Base-by-base conservation (phyloP, 2,329 filamentous ascomycete genomes). In the Chalara sp. region DNA sequence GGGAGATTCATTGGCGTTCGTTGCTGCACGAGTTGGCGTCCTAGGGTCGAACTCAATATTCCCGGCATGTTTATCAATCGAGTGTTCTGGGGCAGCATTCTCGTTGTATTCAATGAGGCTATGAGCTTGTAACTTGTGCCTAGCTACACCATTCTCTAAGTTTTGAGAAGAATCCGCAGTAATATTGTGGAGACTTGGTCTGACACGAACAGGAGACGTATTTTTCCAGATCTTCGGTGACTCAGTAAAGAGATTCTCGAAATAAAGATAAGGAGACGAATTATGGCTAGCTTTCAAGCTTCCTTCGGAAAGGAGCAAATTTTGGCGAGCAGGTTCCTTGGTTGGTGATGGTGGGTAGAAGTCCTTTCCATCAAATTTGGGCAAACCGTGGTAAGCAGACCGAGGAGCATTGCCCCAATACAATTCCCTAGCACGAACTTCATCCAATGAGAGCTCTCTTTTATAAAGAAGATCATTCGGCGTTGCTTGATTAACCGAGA, bases 331-430 rank as follows among this genome's bases (percentile, higher is more conserved):
- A 11, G 33, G 41, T 29, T 65, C 59, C 60, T 76, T 78, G 54
- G 65, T 62, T 1, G 78, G 77, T 0, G 80, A 82, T 3, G 78
- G 68, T 32, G 76, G 78, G 54, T 83, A 84, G 57, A 84, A 84
- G 61, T 83, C 74, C 62, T 80, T 82, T 29, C 81, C 80, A 56
- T 84, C 80, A 58, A 81, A 85, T 63, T 80, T 83, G 33, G 81
- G 80, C 40, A 83, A 67, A 2, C 79, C 77, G 8, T 46, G 57
- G 33, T 68, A 70, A 10, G 72, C 70, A 56, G 74, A 72, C 32
- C 67, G 70, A 41, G 79, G 73, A 12, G 76, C 74, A 42, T 77
- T 75, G 7, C 77, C 79, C 78, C 80, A 84, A 62, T 81, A 84
- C 55, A 82, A 66, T 55, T 76, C 73, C 43, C 80, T 76, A 55